Evolutionary conservation across 805 yeast species (phyloP).

Genomic region (Suhomyces prunicola): DNA sequence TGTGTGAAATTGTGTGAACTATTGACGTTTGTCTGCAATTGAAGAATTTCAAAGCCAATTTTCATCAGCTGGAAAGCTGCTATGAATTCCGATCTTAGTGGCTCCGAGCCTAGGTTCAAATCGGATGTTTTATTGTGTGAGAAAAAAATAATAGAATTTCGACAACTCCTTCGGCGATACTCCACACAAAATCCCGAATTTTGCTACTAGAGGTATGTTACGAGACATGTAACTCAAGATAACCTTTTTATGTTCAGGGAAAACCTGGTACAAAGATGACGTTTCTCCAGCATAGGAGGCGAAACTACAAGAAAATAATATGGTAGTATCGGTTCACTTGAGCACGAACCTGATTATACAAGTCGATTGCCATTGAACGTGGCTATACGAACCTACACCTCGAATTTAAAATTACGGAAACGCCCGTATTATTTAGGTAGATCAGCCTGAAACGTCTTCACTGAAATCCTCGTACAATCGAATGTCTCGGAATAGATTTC

Average conservation of each 20-base stretch:
- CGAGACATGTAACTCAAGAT: neutral
- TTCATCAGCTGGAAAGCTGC: neutral
- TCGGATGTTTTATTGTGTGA: neutral
- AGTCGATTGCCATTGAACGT: neutral
- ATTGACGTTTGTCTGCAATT: neutral
- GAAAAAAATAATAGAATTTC: neutral
- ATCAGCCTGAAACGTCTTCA: neutral
- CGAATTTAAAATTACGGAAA: neutral
- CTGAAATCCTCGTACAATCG: neutral
- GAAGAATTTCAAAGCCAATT: neutral
- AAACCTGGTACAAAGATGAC: neutral
- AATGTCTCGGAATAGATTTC: neutral
- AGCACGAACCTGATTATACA: neutral
- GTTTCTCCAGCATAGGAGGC: neutral
- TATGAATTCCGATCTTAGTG: neutral
- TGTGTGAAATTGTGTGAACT: neutral
- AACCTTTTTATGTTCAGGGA: neutral
- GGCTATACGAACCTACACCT: neutral
- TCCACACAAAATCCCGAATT: neutral
- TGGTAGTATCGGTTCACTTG: neutral
- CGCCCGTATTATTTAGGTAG: neutral
- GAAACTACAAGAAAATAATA: neutral
- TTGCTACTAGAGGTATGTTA: neutral
- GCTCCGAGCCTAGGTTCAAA: neutral
- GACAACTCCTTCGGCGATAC: neutral